A percentile compares a stretch with the other conserved stretches of the same genome.
These are phyloP conservation scores for Bruguiera gymnorhiza DNA, from an alignment of 345 rosid species.

Conservation along the genomic window DNA sequence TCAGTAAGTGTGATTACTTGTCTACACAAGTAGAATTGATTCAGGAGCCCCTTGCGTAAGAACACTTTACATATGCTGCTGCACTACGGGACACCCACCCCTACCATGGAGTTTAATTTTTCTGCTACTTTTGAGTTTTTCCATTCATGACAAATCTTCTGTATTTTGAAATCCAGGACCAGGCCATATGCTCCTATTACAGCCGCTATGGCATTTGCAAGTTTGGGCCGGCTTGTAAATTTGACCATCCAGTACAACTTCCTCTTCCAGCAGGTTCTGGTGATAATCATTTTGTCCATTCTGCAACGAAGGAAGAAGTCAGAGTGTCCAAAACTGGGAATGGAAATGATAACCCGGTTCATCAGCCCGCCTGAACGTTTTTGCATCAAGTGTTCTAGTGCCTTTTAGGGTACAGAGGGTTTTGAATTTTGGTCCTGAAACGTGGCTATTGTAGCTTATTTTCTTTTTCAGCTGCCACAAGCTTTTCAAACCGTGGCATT, in stretches of 20 bases:
- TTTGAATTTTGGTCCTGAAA: conserved; percentile 9
- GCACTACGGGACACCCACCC: background rate
- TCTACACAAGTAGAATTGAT: background rate
- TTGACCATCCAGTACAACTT: conserved; percentile 51
- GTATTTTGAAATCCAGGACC: conserved; percentile 50
- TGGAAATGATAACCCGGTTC: conserved; percentile 24
- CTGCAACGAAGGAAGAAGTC: conserved; percentile 27
- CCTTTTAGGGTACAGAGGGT: conserved; percentile 12
- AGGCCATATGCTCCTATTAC: conserved; percentile 67
- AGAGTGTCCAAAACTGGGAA: conserved; percentile 25
- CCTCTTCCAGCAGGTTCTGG: conserved; percentile 27
- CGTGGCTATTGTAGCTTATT: conserved; percentile 17
- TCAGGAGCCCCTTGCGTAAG: background rate
- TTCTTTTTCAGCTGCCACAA: conserved; percentile 26
- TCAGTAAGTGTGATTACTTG: background rate
- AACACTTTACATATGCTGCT: background rate
- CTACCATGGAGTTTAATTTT: background rate
- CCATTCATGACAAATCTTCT: background rate
- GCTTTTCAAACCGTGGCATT: conserved; percentile 33
- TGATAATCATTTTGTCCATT: conserved; percentile 23
- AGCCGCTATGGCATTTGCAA: conserved; percentile 93
- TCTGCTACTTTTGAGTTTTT: background rate
- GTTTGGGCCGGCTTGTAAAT: conserved; percentile 92
- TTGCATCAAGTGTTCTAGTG: conserved; percentile 14
- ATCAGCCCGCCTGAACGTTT: conserved; percentile 37